phyloP scores from a whole-genome alignment of 306 rosid genomes.

The Vigna hirtella region DNA sequence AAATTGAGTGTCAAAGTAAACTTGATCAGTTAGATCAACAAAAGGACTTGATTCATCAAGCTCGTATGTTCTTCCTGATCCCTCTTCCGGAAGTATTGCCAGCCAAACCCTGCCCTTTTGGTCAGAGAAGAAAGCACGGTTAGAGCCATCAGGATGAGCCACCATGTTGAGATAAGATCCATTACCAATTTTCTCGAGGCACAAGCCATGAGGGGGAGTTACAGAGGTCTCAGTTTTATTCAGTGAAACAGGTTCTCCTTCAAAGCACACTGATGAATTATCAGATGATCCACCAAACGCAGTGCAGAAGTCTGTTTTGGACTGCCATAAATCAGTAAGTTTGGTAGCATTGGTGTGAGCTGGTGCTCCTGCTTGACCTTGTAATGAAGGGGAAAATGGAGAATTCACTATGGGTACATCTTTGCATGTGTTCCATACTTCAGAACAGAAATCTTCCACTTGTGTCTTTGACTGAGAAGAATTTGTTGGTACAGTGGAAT shows the following conservation, averaged over 20 bases:
- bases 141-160: slow-evolving; percentile 94
- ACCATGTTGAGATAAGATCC: slow-evolving; percentile 91
- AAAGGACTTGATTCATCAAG: slow-evolving; percentile 82
- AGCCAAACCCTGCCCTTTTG: slow-evolving; percentile 88
- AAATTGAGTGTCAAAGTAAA: slow-evolving; percentile 70
- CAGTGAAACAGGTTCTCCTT: slow-evolving; percentile 73
- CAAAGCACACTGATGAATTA: slow-evolving; percentile 74
- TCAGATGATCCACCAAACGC: slow-evolving; percentile 81
- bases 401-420: slow-evolving; percentile 74
- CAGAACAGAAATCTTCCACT: slow-evolving; percentile 63
- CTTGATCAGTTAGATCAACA: slow-evolving; percentile 86
- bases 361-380: slow-evolving; percentile 65
- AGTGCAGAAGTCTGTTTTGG: slow-evolving; percentile 77
- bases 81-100: slow-evolving; percentile 77
- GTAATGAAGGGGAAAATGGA: slow-evolving; percentile 80
- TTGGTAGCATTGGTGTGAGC: slow-evolving; percentile 53
- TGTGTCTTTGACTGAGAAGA: slow-evolving; percentile 75
- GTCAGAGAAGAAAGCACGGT: slow-evolving; percentile 82
- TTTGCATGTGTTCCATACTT: slow-evolving; percentile 85
- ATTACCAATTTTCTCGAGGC: slow-evolving; percentile 94
- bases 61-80: slow-evolving; percentile 64
- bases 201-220: slow-evolving; percentile 71
- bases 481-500: slow-evolving; percentile 67
- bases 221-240: slow-evolving; percentile 53
- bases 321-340: slow-evolving; percentile 79